These are phyloP conservation scores for Brassica napus DNA, from an alignment of 345 rosid genomes.

Conservation along the genomic window DNA sequence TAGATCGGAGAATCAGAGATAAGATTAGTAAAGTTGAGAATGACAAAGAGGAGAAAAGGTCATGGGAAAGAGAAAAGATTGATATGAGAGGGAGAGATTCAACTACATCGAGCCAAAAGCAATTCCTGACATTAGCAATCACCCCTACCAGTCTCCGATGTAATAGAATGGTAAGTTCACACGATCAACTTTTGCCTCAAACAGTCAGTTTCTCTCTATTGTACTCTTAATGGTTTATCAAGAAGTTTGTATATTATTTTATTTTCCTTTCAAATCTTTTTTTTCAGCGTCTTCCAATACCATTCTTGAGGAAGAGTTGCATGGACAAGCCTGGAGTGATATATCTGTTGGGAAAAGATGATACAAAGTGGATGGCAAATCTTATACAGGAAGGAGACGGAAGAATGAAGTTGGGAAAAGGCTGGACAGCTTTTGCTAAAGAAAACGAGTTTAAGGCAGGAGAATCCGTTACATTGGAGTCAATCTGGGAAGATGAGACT, in stretches of 20 bases:
- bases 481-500: not conserved
- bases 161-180: not conserved
- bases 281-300: conserved; percentile 15
- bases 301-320: conserved; percentile 6
- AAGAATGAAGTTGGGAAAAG: not conserved
- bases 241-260: not conserved
- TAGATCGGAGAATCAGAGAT: not conserved
- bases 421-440: conserved; percentile 18
- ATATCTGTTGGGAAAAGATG: conserved; percentile 26
- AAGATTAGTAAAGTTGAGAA: not conserved
- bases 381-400: not conserved
- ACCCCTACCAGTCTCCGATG: conserved; percentile 11
- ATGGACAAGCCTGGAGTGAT: conserved; percentile 17
- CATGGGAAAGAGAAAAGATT: conserved; percentile 8
- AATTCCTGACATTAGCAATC: conserved; percentile 9
- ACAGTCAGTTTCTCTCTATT: not conserved
- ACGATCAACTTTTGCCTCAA: not conserved
- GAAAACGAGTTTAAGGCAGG: conserved; percentile 15
- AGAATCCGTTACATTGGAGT: conserved; percentile 3
- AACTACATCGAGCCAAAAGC: not conserved
- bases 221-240: not conserved
- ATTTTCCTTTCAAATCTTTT: not conserved
- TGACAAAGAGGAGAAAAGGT: not conserved
- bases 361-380: conserved; percentile 16
- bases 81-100: not conserved